phyloP scores from a whole-genome alignment of 768 basidiomycete genomes.

The Lactarius trivialis region DNA sequence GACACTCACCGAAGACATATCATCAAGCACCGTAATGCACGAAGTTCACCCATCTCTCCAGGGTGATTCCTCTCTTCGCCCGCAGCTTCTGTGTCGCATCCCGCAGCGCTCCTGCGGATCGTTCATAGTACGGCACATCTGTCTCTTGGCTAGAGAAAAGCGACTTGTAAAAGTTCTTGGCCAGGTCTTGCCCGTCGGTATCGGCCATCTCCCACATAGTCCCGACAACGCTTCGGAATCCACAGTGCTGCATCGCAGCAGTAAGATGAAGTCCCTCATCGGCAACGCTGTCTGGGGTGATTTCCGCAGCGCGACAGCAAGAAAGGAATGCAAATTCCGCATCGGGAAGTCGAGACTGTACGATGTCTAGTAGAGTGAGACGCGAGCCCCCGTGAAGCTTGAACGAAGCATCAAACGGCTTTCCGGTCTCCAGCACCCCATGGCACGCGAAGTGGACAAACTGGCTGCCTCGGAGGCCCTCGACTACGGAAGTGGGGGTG shows the following conservation, averaged over 20 bases:
- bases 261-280: neutral
- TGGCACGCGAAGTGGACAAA: too few relatives aligned
- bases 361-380: too few relatives aligned
- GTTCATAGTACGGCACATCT: neutral
- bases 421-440: too few relatives aligned
- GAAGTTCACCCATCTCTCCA: neutral
- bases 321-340: neutral
- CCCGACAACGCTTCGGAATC: neutral
- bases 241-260: neutral
- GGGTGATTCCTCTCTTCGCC: neutral
- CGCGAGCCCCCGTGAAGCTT: too few relatives aligned
- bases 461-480: too few relatives aligned
- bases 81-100: neutral
- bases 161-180: neutral
- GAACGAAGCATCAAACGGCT: too few relatives aligned
- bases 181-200: neutral
- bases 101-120: neutral
- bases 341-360: neutral
- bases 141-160: neutral
- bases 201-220: neutral
- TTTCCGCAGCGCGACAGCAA: neutral
- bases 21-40: neutral
- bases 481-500: too few relatives aligned
- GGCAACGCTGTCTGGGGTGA: neutral
- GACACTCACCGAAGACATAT: neutral